Evolutionary conservation across 495 filamentous ascomycete genomes (phyloP).

Genomic region (Talaromyces nanjingensis): DNA sequence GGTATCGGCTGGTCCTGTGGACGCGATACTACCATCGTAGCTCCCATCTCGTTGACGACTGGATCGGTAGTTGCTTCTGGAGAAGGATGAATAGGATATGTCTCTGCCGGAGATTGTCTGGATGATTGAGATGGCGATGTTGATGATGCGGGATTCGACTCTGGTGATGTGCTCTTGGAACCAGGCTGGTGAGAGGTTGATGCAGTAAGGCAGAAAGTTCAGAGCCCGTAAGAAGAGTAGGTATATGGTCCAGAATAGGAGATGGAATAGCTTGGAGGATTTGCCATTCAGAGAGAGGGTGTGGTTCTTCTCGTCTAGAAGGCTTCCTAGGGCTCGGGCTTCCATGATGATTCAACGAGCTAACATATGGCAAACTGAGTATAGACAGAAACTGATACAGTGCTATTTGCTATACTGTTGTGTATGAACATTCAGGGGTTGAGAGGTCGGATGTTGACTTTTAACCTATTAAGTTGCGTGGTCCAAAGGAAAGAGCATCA

Average conservation of each 20-base stretch:
- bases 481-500: not conserved
- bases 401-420: not conserved
- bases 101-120: not conserved
- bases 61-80: not conserved
- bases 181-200: not conserved
- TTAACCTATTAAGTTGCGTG: too few relatives aligned
- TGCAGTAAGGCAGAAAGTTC: not conserved
- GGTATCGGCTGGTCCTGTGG: conserved; percentile 1
- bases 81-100: not conserved
- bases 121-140: conserved; percentile 3
- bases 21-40: not conserved
- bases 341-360: not conserved
- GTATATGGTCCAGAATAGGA: not conserved
- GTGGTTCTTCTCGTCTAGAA: not conserved
- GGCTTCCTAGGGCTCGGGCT: not conserved
- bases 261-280: not conserved
- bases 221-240: conserved; percentile 4
- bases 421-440: not conserved
- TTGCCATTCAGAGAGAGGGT: not conserved
- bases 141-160: not conserved
- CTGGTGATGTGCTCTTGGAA: not conserved
- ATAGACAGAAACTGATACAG: not conserved
- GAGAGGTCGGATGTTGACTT: not conserved
- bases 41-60: conserved; percentile 1
- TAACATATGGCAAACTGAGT: not conserved